Percentiles rank a stretch among this genome's conserved stretches.
phyloP scores from a whole-genome alignment of 768 basidiomycete species.

The Mycena indigotica region DNA sequence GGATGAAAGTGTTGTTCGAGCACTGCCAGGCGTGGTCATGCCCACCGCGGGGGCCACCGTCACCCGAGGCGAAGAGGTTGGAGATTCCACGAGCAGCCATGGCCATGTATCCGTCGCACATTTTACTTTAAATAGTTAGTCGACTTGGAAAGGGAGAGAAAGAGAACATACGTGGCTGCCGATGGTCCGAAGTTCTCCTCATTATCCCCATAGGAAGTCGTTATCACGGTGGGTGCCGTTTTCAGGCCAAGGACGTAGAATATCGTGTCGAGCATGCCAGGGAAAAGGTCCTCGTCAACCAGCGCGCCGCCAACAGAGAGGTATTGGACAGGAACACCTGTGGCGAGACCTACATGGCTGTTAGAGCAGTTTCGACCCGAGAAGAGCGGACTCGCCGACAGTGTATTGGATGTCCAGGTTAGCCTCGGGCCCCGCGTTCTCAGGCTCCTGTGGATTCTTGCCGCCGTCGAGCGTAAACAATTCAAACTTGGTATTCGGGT shows the following conservation, averaged over 20 bases:
- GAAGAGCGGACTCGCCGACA: no score
- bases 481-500: conserved; percentile 24
- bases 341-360: no score
- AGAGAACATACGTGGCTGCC: background rate
- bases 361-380: no score
- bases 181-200: background rate
- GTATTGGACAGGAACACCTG: conserved; percentile 28
- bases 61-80: conserved; percentile 48
- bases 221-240: conserved; percentile 5
- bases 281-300: conserved; percentile 22
- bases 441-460: conserved; percentile 25
- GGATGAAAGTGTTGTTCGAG: conserved; percentile 35
- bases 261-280: conserved; percentile 15
- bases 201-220: background rate
- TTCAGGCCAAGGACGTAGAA: conserved; percentile 1
- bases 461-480: conserved; percentile 30
- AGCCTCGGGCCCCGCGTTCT: conserved; percentile 29
- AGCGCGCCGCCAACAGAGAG: conserved; percentile 26
- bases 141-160: background rate
- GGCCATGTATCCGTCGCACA: conserved; percentile 7
- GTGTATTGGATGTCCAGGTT: conserved; percentile 32
- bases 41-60: conserved; percentile 37
- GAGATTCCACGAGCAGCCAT: conserved; percentile 47
- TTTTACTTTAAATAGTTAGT: background rate
- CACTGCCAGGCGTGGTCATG: background rate